Evolutionary conservation across 148 eudicot genomes (phyloP).

Genomic region (Diospyros kaki): DNA sequence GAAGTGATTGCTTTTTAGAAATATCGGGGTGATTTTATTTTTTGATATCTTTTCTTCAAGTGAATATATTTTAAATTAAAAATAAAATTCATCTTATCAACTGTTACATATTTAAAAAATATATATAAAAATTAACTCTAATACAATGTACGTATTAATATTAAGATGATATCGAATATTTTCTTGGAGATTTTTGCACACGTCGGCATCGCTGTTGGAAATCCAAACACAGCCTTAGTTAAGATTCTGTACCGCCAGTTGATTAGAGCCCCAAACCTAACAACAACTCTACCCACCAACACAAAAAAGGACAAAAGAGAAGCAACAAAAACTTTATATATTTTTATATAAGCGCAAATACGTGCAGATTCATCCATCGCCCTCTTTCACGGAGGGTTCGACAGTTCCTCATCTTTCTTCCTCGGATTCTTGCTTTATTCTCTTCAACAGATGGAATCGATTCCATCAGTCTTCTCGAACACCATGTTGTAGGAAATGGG

Average conservation of each 20-base stretch:
- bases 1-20: too few species aligned
- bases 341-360: neutral
- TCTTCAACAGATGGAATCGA: constrained; percentile 7
- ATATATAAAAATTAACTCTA: too few species aligned
- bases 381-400: constrained; percentile 7
- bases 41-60: too few species aligned
- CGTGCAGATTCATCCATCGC: neutral
- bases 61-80: too few species aligned
- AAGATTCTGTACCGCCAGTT: neutral
- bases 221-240: neutral
- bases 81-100: too few species aligned
- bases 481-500: neutral
- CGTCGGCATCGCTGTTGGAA: neutral
- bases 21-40: too few species aligned
- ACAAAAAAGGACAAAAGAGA: neutral
- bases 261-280: neutral
- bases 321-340: neutral
- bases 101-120: too few species aligned
- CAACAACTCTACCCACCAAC: neutral
- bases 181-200: too few species aligned
- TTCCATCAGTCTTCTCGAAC: constrained; percentile 7
- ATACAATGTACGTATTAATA: too few species aligned
- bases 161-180: too few species aligned
- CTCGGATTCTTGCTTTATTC: neutral
- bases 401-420: constrained; percentile 3